These are phyloP conservation scores for Knufia fluminis DNA, from an alignment of 2,329 filamentous ascomycete genomes.

Conservation along the genomic window DNA sequence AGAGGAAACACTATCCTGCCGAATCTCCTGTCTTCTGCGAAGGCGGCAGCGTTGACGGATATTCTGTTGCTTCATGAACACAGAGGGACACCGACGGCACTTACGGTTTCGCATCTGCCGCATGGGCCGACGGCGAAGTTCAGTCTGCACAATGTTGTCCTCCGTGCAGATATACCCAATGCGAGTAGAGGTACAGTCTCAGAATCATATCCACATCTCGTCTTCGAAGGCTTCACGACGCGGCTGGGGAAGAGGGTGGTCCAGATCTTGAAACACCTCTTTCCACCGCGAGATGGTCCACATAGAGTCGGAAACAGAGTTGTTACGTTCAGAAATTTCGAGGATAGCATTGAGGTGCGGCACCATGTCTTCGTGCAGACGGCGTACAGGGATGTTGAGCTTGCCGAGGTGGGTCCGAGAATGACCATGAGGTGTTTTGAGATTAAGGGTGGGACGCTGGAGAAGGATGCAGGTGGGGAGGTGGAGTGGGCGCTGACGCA, in stretches of 20 bases:
- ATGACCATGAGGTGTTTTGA: constrained; percentile 98
- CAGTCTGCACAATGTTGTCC: constrained; percentile 81
- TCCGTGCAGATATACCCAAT: constrained; percentile 88
- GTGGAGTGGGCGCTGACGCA: constrained; percentile 95
- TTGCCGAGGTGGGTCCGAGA: constrained; percentile 81
- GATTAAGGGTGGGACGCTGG: constrained; percentile 80
- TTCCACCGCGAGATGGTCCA: constrained; percentile 73
- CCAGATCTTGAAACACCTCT: constrained; percentile 87
- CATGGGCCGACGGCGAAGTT: constrained; percentile 84
- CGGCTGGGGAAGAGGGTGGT: constrained; percentile 71
- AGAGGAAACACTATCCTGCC: constrained; percentile 81
- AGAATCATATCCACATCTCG: constrained; percentile 86
- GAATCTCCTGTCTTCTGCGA: constrained; percentile 73
- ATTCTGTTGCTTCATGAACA: constrained; percentile 86
- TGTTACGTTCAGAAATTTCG: constrained; percentile 88
- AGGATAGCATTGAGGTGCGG: constrained; percentile 77
- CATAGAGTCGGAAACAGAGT: constrained; percentile 81
- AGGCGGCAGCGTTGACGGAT: constrained; percentile 71
- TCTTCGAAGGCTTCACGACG: constrained; percentile 88
- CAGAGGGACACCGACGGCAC: constrained; percentile 78
- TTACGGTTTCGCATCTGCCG: constrained; percentile 79
- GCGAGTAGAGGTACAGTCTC: constrained; percentile 76
- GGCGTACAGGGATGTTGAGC: constrained; percentile 76
- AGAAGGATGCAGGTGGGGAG: constrained; percentile 77
- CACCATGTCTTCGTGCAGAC: constrained; percentile 94